phyloP scores from a whole-genome alignment of 139 green algal genomes.

The Tetradesmus obliquus region DNA sequence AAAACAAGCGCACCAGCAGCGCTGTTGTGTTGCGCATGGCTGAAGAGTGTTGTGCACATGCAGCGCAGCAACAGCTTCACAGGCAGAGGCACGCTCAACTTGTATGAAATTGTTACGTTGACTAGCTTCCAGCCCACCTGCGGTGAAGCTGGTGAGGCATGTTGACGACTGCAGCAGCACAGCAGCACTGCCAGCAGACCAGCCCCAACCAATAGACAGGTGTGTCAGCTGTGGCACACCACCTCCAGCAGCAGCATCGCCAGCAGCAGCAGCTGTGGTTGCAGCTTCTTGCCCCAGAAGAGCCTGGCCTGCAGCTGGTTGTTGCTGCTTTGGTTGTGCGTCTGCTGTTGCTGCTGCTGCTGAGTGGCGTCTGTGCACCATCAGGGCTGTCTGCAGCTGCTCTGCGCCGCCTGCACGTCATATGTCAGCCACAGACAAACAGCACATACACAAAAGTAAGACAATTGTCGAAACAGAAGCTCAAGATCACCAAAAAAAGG shows the following conservation, averaged over 20 bases:
- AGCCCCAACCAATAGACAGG: slow-evolving; percentile 24
- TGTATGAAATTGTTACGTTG: not conserved
- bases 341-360: slow-evolving; percentile 6
- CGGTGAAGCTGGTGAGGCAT: slow-evolving; percentile 3
- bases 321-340: not conserved
- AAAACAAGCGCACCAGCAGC: not conserved
- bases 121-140: not conserved
- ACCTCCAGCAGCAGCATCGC: not conserved
- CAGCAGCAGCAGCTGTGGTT: not conserved
- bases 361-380: not conserved
- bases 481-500: not conserved
- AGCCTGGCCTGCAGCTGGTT: not conserved
- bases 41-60: not conserved
- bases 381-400: slow-evolving; percentile 2
- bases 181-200: not conserved
- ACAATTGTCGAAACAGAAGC: not conserved
- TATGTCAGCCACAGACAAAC: too few relatives aligned
- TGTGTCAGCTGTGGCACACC: not conserved
- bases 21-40: not conserved
- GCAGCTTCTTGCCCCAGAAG: too few relatives aligned
- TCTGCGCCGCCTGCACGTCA: not conserved
- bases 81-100: too few relatives aligned
- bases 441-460: too few relatives aligned
- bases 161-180: not conserved
- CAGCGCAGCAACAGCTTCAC: not conserved